Percentiles rank a stretch among this genome's conserved stretches.
phyloP scores from a whole-genome alignment of 2,329 filamentous ascomycete genomes.

The Penicillium sp. region DNA sequence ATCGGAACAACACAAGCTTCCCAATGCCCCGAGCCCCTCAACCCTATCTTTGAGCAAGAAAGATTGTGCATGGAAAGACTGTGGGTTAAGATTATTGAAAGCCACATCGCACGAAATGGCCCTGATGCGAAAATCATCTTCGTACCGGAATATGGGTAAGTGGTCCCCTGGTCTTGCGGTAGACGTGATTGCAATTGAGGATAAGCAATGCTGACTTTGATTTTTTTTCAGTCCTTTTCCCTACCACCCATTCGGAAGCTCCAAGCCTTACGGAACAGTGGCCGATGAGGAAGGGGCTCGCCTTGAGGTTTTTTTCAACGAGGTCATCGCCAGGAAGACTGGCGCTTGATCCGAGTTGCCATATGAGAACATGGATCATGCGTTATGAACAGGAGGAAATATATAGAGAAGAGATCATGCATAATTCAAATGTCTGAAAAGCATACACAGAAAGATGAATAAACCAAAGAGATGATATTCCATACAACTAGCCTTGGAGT shows the following conservation, averaged over 20 bases:
- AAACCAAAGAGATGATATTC: no score
- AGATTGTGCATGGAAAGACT: constrained; percentile 37
- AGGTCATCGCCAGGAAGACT: neutral
- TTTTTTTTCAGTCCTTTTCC: constrained; percentile 23
- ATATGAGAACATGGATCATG: no score
- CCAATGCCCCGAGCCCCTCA: constrained; percentile 41
- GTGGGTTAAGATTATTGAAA: constrained; percentile 21
- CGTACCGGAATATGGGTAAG: constrained; percentile 22
- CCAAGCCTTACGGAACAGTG: constrained; percentile 18
- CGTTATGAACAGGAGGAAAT: no score
- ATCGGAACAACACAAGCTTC: constrained; percentile 44
- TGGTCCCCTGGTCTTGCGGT: neutral
- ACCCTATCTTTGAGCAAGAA: constrained; percentile 34
- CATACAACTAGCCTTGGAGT: no score
- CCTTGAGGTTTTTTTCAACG: constrained; percentile 16
- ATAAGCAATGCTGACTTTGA: neutral
- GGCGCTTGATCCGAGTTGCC: neutral
- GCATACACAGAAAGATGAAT: no score
- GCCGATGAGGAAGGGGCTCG: constrained; percentile 26
- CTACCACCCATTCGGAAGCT: constrained; percentile 25
- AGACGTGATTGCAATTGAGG: neutral
- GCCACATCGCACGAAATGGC: constrained; percentile 4
- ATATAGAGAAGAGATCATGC: no score
- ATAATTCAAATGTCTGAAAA: no score
- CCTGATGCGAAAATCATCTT: constrained; percentile 10